Evolutionary conservation across 768 basidiomycete genomes (phyloP).

Genomic region (Tremella yokohamensis): DNA sequence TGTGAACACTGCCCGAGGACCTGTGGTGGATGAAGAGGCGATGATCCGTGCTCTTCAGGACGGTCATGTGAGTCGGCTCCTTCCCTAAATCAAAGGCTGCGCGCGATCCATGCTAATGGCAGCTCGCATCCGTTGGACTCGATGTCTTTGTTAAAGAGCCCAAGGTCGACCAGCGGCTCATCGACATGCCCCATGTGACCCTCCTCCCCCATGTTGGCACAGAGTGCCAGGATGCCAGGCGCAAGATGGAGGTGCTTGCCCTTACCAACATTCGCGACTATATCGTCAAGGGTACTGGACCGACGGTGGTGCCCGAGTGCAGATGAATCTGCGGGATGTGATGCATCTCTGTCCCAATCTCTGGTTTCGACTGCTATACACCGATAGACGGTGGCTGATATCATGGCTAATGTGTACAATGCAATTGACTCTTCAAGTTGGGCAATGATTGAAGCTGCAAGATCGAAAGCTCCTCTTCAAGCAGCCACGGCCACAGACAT

Average conservation of each 20-base stretch:
- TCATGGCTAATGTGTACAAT: no score
- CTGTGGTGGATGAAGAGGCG: conserved; percentile 79
- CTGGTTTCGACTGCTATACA: no score
- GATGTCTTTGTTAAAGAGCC: conserved; percentile 86
- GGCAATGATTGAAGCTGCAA: no score
- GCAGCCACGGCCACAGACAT: no score
- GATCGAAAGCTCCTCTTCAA: no score
- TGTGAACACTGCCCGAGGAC: conserved; percentile 82
- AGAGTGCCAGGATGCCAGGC: conserved; percentile 24
- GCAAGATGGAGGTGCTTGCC: conserved; percentile 24
- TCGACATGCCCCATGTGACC: conserved; percentile 73
- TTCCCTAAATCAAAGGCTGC: no score
- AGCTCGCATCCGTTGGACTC: conserved; percentile 59
- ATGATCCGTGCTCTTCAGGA: conserved; percentile 62
- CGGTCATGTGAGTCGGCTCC: conserved; percentile 9
- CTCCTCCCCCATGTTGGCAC: conserved; percentile 83
- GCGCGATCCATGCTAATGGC: no score
- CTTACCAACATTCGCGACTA: conserved; percentile 68
- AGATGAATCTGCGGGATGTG: no score
- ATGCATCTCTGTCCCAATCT: no score
- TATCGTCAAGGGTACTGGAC: conserved; percentile 62
- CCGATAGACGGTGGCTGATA: no score
- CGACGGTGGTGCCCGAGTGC: conserved; percentile 64
- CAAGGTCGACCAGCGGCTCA: conserved; percentile 69
- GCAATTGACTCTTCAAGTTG: no score